Evolutionary conservation across 495 filamentous ascomycete species (phyloP), one percentile per base, ranked within the genome.

Genomic region (Aspergillus homomorphus): DNA sequence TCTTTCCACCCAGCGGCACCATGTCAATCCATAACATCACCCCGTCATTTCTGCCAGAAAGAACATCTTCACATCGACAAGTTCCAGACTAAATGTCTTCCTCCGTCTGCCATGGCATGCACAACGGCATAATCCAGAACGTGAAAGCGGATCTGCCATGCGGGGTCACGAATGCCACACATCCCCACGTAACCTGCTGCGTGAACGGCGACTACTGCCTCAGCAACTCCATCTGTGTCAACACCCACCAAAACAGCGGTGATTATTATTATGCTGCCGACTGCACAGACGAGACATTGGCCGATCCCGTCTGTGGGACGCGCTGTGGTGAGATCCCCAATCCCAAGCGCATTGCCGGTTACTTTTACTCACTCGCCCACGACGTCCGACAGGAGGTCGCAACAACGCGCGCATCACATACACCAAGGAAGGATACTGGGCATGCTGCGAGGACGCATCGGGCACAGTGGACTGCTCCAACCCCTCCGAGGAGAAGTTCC

Each of bases 181-280:
- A 60, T 28, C 51, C 51, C 18, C 51, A 60, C 23, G 57, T 60
- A 22, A 54, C 18, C 14, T 60, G 57, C 52, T 60, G 57, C 33
- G 51, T 54, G 4, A 26, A 54, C 4, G 57, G 57, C 4, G 57
- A 60, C 45, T 60, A 60, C 33, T 60, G 57, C 52, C 10, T 60
- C 30, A 60, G 44, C 46, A 50, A 60, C n/a, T 54, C 44, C 18
- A 50, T 60, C 26, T 60, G 57, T 21, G 16, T 41, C 1, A 43
- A 54, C 41, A 23, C 30, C 45, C 22, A 21, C 9, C 7, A 26
- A 19, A 51, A 54, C 18, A 12, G 15, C 7, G 22, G n/a, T 7
- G 16, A 54, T 4, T 52, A 45, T 12, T 60, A 49, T n/a, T 55
- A 60, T 16, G 38, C 42, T 3, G 57, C 57, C 10, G 51, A 54